Percentiles rank a stretch among this genome's conserved stretches.
Conservation (phyloP, 108 stramenopile genomes). For the Poteriospumella lacustris region DNA sequence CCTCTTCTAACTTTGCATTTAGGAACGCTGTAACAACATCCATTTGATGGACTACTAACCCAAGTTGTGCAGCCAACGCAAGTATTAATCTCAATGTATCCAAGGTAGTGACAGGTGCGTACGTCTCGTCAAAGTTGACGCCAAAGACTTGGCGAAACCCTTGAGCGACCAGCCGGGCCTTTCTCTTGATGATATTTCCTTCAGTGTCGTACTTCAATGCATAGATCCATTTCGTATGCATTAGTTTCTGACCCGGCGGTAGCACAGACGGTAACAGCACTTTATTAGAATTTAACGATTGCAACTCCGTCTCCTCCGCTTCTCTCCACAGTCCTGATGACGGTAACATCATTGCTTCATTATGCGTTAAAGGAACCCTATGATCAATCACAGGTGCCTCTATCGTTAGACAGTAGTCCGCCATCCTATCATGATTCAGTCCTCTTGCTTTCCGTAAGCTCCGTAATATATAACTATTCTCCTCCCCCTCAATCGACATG, state of each 20-base stretch:
- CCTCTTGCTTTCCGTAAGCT: constrained; percentile 6
- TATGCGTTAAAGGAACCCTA: constrained; percentile 7
- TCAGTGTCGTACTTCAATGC: background rate
- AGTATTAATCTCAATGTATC: background rate
- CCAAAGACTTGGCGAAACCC: background rate
- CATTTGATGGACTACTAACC: background rate
- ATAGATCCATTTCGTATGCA: background rate
- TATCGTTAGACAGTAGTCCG: constrained; percentile 7
- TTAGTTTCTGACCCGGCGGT: background rate
- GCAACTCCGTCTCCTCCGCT: background rate
- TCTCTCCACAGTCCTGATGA: background rate
- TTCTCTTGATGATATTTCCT: background rate
- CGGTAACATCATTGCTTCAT: background rate
- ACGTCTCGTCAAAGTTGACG: background rate
- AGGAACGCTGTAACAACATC: constrained; percentile 5
- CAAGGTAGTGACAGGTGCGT: background rate
- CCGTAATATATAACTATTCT: constrained; percentile 9
- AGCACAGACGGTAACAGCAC: background rate
- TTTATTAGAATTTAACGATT: background rate
- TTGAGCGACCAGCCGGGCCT: background rate
- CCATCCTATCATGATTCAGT: constrained; percentile 7
- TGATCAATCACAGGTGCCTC: constrained; percentile 6
- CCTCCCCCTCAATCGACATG: constrained; percentile 6
- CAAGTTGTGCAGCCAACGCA: background rate
- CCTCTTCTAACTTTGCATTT: background rate